Conservation (phyloP, 139 green algal species). For the Mychonastes homosphaera region DNA sequence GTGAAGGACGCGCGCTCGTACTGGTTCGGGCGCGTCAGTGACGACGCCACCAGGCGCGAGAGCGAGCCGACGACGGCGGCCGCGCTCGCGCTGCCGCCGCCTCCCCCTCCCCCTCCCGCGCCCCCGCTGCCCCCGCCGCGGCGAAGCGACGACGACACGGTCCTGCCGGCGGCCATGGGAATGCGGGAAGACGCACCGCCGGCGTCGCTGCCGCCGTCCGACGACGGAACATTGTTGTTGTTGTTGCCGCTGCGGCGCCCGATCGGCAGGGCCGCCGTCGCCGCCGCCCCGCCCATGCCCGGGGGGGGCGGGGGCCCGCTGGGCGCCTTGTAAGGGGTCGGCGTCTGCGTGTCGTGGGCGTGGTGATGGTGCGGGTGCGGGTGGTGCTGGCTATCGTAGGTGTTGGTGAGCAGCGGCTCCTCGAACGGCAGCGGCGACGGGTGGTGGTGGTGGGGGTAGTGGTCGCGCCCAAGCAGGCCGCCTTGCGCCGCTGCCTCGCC, state of each 20-base stretch:
- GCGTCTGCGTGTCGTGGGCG: too few relatives aligned
- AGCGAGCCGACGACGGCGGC: neutral
- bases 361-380: too few relatives aligned
- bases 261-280: neutral
- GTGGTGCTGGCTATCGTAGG: too few relatives aligned
- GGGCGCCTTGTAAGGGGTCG: too few relatives aligned
- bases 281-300: neutral
- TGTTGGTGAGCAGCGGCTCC: neutral
- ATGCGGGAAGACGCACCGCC: neutral
- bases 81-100: neutral
- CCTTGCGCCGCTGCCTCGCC: neutral
- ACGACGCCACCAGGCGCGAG: too few relatives aligned
- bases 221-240: too few relatives aligned
- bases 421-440: too few relatives aligned
- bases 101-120: neutral
- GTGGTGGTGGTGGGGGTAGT: too few relatives aligned
- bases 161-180: neutral
- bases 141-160: neutral
- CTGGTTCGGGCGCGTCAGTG: neutral
- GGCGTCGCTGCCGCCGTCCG: neutral
- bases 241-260: neutral
- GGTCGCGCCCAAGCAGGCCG: too few relatives aligned
- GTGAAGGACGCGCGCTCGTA: constrained; percentile 19
- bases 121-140: neutral
- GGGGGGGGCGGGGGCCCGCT: neutral